Percentiles rank a stretch among this genome's conserved stretches.
Conservation (phyloP, 768 basidiomycete genomes). For the Artomyces pyxidatus region DNA sequence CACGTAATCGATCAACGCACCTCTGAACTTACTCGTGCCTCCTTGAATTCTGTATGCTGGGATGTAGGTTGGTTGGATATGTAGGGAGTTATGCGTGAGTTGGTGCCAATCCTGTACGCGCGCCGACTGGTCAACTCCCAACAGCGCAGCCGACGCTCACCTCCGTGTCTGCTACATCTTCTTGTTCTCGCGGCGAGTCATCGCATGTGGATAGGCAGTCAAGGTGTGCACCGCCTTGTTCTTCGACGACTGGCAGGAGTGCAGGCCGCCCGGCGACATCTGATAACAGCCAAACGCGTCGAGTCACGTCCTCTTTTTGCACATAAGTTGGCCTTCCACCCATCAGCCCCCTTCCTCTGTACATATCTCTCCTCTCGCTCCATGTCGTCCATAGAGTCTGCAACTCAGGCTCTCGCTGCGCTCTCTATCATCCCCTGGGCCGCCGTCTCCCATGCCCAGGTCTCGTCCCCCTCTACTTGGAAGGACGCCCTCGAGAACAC, state of each 20-base stretch:
- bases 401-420: constrained; percentile 35
- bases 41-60: no score
- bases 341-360: background rate
- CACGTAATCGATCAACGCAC: no score
- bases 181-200: constrained; percentile 1
- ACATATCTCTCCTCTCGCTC: constrained; percentile 15
- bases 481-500: constrained; percentile 55
- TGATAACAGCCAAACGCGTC: constrained; percentile 14
- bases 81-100: no score
- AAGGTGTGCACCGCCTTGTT: background rate
- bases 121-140: no score
- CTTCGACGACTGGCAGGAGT: background rate
- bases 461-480: constrained; percentile 72
- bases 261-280: constrained; percentile 6
- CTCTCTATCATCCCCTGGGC: constrained; percentile 50
- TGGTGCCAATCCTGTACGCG: no score
- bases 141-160: no score
- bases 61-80: no score
- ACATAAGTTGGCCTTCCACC: background rate
- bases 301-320: constrained; percentile 13
- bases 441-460: constrained; percentile 47
- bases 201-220: constrained; percentile 10
- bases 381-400: constrained; percentile 29
- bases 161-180: background rate
- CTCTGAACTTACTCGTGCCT: no score